Percentiles rank a stretch among this genome's conserved stretches.
phyloP scores from a whole-genome alignment of 192 early-diverging fungal species.

The Phlyctochytrium bullatum region DNA sequence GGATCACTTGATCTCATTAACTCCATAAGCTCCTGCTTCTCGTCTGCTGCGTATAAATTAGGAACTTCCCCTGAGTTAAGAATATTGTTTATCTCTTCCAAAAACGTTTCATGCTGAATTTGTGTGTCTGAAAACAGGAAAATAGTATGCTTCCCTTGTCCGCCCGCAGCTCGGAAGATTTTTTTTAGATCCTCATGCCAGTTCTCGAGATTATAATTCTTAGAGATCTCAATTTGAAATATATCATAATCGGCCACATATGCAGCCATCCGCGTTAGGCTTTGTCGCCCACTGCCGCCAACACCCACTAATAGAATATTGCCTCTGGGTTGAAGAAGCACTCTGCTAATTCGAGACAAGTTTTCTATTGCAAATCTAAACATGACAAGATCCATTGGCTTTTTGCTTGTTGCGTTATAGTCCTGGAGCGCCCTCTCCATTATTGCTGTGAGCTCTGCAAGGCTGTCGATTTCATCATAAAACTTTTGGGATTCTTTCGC shows the following conservation, averaged over 20 bases:
- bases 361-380: constrained; percentile 64
- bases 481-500: constrained; percentile 43
- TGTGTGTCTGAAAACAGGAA: constrained; percentile 63
- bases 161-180: constrained; percentile 52
- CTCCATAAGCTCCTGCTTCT: constrained; percentile 61
- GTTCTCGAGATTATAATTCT: constrained; percentile 51
- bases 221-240: constrained; percentile 59
- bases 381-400: constrained; percentile 62
- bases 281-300: constrained; percentile 58
- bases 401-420: constrained; percentile 56
- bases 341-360: constrained; percentile 52
- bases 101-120: constrained; percentile 59
- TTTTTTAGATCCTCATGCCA: constrained; percentile 66
- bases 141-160: constrained; percentile 48
- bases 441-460: constrained; percentile 44
- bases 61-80: constrained; percentile 61
- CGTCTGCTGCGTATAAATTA: constrained; percentile 55
- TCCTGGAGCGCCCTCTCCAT: constrained; percentile 57
- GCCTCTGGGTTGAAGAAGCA: constrained; percentile 54
- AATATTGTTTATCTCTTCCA: constrained; percentile 65
- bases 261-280: constrained; percentile 56
- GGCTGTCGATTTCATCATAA: constrained; percentile 54
- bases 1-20: constrained; percentile 45
- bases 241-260: constrained; percentile 59
- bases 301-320: constrained; percentile 62